Conservation (phyloP, 2,329 filamentous ascomycete genomes). For the Colletotrichum tamarilloi region DNA sequence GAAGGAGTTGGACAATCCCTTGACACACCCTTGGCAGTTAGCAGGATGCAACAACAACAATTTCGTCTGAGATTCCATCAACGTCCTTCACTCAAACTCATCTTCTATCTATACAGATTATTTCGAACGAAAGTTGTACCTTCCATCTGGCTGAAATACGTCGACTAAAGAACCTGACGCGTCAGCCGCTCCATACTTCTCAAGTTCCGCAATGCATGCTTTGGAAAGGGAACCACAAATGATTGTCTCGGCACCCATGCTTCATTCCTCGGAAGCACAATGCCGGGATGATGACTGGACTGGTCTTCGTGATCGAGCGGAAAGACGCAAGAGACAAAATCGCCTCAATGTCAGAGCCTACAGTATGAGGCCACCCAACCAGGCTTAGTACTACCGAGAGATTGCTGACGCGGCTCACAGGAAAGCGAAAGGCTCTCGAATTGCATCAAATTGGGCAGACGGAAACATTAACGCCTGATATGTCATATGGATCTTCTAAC, state of each 20-base stretch:
- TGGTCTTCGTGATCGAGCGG: constrained; percentile 42
- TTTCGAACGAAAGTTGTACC: neutral
- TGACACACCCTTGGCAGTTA: neutral
- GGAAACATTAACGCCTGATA: neutral
- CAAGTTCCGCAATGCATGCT: neutral
- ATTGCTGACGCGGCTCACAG: neutral
- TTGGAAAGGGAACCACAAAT: neutral
- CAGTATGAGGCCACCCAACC: constrained; percentile 39
- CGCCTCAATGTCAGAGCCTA: constrained; percentile 49
- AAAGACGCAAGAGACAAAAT: constrained; percentile 48
- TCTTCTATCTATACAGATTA: neutral
- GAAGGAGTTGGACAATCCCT: neutral
- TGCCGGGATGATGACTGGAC: constrained; percentile 48
- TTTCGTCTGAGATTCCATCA: neutral
- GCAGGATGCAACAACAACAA: neutral
- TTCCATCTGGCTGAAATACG: neutral
- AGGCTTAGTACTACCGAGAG: neutral
- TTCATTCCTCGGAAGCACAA: neutral
- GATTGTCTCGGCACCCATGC: neutral
- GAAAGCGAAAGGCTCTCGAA: constrained; percentile 25
- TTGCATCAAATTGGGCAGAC: neutral
- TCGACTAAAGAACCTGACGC: neutral
- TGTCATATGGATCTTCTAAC: too few relatives aligned
- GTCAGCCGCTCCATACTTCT: neutral
- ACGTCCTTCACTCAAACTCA: neutral